phyloP scores from a whole-genome alignment of 2,329 filamentous ascomycete genomes.

The Didymella pinodella region DNA sequence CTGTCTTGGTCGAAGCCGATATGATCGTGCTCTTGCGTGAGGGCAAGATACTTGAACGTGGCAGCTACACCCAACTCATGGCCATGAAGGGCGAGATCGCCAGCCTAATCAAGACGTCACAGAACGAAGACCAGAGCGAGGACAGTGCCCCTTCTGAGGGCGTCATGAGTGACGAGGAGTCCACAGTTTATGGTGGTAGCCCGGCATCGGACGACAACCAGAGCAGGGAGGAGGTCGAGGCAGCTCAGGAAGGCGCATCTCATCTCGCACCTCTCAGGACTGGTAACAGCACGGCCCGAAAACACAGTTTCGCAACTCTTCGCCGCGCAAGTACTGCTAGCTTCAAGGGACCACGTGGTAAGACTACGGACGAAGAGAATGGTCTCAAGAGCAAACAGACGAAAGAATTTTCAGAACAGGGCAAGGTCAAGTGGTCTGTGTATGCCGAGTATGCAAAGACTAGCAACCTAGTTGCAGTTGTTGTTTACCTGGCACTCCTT shows the following conservation, averaged over 20 bases:
- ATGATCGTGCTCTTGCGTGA: conserved; percentile 87
- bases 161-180: conserved; percentile 74
- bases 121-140: conserved; percentile 60
- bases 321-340: conserved; percentile 91
- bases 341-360: conserved; percentile 85
- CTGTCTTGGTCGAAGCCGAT: conserved; percentile 87
- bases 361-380: conserved; percentile 82
- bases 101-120: conserved; percentile 80
- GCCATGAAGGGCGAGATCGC: conserved; percentile 93
- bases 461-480: conserved; percentile 86
- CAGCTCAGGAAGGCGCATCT: conserved; percentile 71
- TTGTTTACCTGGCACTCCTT: conserved; percentile 78
- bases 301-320: conserved; percentile 76
- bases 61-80: conserved; percentile 88
- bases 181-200: conserved; percentile 62
- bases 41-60: conserved; percentile 82
- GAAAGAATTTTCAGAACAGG: conserved; percentile 90
- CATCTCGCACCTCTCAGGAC: conserved; percentile 78
- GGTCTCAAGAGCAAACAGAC: conserved; percentile 79
- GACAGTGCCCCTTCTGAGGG: conserved; percentile 59
- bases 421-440: conserved; percentile 97
- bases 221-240: conserved; percentile 62
- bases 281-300: conserved; percentile 65
- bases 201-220: conserved; percentile 59
- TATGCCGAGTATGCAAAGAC: conserved; percentile 95